Evolutionary conservation across 306 rosid genomes (phyloP), one percentile per base, ranked within the genome.

Genomic region (Rosa rugosa): DNA sequence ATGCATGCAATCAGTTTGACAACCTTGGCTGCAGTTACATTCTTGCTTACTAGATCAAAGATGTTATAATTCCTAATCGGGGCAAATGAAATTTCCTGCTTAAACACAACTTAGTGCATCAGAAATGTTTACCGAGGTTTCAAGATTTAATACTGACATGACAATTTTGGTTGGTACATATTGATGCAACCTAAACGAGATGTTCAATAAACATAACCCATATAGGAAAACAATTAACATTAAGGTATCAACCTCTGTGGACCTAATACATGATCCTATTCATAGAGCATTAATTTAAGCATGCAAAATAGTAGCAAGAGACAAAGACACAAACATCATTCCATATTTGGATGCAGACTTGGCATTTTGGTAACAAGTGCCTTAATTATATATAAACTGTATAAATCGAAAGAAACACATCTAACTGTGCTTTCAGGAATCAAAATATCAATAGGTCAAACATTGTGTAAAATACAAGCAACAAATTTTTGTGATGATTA

Each of bases 1-100:
- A 42, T n/a, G 51, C 4, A 68, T 10, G 25, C 50, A 40, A 41
- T n/a, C 72, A 67, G 11, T 67, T 36, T 40, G 49, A 67, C 22
- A 64, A 34, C 10, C 70, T 65, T 34, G 45, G 70, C 17, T 36
- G 12, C 38, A 25, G 16, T 27, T 60, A 9, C 68, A 65, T 7
- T 65, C 23, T 31, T 65, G 70, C 12, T 64, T 65, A 36, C 71
- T 38, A 65, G 68, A 62, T 25, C 71, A 65, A 34, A 36, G 46
- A 34, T 34, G 71, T 8, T 65, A 16, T 31, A 34, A 63, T 13
- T 38, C 71, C 6, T 16, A 36, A 65, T 36, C 46, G 8, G 9
- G 17, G 45, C 11, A 65, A 9, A 36, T 36, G 5, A 65, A 7
- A 34, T 31, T 64, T 62, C 20, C 40, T 34, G 4, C 45, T 16